Evolutionary conservation across 2,329 filamentous ascomycete genomes (phyloP), one percentile per base, ranked within the genome.

Genomic region (Mycosphaerella arachidis): DNA sequence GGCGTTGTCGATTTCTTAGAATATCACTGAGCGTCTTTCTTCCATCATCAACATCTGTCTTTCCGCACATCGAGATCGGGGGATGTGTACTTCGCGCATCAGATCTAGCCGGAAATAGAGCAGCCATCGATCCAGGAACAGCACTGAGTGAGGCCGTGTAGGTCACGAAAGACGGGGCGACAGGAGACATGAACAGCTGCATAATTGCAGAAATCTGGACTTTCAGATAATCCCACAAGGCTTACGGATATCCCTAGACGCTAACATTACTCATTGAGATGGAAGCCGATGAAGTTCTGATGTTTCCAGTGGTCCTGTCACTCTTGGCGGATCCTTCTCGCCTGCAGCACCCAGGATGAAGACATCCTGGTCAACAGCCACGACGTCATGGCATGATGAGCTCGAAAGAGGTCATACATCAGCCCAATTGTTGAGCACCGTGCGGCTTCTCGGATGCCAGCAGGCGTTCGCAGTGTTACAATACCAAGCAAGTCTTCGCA

Each of bases 261-360:
- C 7, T 35, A 9, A 3, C 31, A 35, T 12, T 8, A 1, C 31
- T 35, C 12, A 35, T 12, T 12, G 7, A 35, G 8, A 16, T 40
- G 37, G 37, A 6, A 40, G 12, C 8, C 4, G 40, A 50, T 50
- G 46, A 9, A 1, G 2, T 50, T 29, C 16, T 50, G 18, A 50
- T 29, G 46, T 6, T 20, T 10, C 4, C 20, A 13, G 12, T 29
- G 7, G 18, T 27, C 46, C 29, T 27, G 27, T 30, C 16, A 20
- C 18, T 10, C 50, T 52, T 52, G 50, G 50, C 50, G 30, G 16
- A 52, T 35, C 50, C 50, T 52, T 52, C 50, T 35, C 50, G 50
- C 50, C 30, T 52, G 24, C n/a, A 31, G 50, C 13, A 16, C 18
- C 13, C 3, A 43, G 40, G 40, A 43, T 18, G 40, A 8, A n/a